Conservation (phyloP, 192 early-diverging fungal genomes). For the Backusella tarrabulga region DNA sequence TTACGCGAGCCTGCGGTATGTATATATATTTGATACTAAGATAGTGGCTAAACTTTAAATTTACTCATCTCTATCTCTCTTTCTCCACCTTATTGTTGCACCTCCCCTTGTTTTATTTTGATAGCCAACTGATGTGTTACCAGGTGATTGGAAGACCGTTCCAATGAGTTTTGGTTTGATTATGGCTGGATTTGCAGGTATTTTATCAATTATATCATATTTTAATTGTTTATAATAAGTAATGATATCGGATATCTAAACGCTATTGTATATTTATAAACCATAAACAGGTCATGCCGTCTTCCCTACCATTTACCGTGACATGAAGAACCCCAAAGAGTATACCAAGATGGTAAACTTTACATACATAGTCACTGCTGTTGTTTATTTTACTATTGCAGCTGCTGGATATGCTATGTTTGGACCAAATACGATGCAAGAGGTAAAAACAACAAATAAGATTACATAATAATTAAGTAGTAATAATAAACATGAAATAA, state of each 20-base stretch:
- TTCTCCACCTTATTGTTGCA: background rate
- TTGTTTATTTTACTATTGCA: slow-evolving; percentile 55
- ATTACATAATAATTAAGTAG: background rate
- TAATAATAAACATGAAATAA: background rate
- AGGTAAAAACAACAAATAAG: slow-evolving; percentile 38
- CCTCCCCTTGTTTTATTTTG: background rate
- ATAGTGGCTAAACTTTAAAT: background rate
- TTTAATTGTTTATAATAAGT: background rate
- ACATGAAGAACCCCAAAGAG: slow-evolving; percentile 57
- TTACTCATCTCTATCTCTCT: background rate
- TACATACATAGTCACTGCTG: slow-evolving; percentile 50
- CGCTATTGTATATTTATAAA: background rate
- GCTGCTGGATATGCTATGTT: slow-evolving; percentile 69
- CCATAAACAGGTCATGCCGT: slow-evolving; percentile 54
- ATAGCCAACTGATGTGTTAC: slow-evolving; percentile 51
- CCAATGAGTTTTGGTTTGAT: slow-evolving; percentile 58
- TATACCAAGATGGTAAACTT: slow-evolving; percentile 53
- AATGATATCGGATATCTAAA: background rate
- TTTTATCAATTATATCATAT: background rate
- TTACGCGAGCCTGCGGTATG: slow-evolving; percentile 47
- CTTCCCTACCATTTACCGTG: slow-evolving; percentile 65
- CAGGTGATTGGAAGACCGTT: slow-evolving; percentile 39
- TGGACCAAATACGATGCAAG: slow-evolving; percentile 56
- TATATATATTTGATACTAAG: background rate
- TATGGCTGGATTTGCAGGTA: slow-evolving; percentile 51